These are phyloP conservation scores for Tillandsia leiboldiana DNA, from an alignment of 176 grass and related monocot species.

Conservation along the genomic window DNA sequence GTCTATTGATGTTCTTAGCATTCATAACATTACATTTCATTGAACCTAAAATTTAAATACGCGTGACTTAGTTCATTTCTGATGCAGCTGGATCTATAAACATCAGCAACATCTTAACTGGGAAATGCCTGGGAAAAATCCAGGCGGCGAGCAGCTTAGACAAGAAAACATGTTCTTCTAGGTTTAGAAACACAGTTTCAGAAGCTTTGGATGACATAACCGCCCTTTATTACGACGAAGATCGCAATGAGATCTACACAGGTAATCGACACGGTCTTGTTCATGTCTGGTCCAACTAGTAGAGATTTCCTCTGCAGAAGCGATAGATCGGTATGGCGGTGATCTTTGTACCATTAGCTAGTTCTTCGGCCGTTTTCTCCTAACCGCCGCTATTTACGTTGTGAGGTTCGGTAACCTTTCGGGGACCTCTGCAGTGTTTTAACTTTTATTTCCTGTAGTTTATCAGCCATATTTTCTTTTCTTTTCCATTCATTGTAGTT, in stretches of 20 bases:
- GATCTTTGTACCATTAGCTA: no score
- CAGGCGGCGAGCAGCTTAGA: constrained; percentile 27
- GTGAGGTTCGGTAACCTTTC: no score
- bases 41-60: not conserved
- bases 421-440: no score
- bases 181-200: constrained; percentile 43
- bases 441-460: no score
- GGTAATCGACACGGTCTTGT: constrained; percentile 76
- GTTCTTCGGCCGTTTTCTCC: no score
- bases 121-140: constrained; percentile 80
- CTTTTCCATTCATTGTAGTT: no score
- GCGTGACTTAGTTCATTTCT: not conserved
- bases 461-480: no score
- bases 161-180: constrained; percentile 39
- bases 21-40: not conserved
- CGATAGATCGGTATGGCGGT: no score
- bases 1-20: no score
- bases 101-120: constrained; percentile 87
- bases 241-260: constrained; percentile 82
- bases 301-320: not conserved
- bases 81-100: constrained; percentile 77
- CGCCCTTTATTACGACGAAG: constrained; percentile 78
- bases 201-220: constrained; percentile 89
- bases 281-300: constrained; percentile 85
- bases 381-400: no score